Conservation (phyloP, 2,329 filamentous ascomycete genomes). For the Penicillium aurantiogriseum region DNA sequence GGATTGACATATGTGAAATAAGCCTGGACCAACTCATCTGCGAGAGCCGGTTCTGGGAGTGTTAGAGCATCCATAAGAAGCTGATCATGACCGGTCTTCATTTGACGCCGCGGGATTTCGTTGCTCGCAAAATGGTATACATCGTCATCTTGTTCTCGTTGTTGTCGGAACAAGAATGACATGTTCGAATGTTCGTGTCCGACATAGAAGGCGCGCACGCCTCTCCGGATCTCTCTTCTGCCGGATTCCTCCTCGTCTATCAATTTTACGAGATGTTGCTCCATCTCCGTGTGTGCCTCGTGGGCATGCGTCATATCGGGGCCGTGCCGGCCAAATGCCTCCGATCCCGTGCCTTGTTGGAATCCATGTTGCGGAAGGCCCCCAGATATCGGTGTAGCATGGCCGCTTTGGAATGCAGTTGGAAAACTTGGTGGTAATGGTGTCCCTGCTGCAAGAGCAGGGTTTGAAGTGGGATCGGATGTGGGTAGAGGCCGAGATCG, state of each 20-base stretch:
- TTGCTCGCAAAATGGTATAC: constrained; percentile 47
- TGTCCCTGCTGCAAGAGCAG: constrained; percentile 19
- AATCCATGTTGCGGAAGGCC: constrained; percentile 20
- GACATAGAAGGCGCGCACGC: constrained; percentile 54
- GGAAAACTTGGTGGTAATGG: constrained; percentile 28
- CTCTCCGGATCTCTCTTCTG: constrained; percentile 48
- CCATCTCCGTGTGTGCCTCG: constrained; percentile 43
- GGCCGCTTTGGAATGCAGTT: constrained; percentile 25
- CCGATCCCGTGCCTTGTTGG: constrained; percentile 19
- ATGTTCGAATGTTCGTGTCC: constrained; percentile 58
- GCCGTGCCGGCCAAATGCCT: constrained; percentile 26
- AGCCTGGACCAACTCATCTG: constrained; percentile 51
- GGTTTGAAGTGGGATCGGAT: constrained; percentile 24
- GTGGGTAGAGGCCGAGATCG: constrained; percentile 39
- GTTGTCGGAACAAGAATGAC: constrained; percentile 55
- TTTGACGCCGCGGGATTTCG: constrained; percentile 44
- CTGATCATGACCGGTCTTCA: constrained; percentile 46
- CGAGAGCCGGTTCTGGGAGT: constrained; percentile 49
- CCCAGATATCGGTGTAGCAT: constrained; percentile 19
- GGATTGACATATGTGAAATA: constrained; percentile 54
- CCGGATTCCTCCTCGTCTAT: constrained; percentile 51
- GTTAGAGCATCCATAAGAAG: constrained; percentile 51
- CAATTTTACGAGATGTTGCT: constrained; percentile 52
- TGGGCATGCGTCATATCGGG: constrained; percentile 36
- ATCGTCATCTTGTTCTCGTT: constrained; percentile 43